Base-by-base conservation (phyloP, 2,329 filamentous ascomycete species). In the Curvularia sp. region DNA sequence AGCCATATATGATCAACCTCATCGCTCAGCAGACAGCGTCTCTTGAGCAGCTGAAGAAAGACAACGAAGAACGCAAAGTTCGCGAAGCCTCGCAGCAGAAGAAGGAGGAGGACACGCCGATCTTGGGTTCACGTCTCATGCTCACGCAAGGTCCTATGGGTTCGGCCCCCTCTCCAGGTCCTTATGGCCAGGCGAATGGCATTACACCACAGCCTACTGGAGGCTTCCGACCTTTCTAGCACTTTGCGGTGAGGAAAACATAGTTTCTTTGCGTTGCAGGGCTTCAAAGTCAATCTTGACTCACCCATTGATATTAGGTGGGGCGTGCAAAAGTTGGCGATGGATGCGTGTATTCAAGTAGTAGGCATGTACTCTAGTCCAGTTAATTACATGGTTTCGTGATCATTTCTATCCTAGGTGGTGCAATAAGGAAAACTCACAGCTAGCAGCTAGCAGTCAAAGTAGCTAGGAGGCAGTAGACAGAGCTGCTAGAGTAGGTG, bases 1-100 rank as follows among this genome's bases (percentile, higher is more conserved):
- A 79, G 77, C 95, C 95, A 18, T 99, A 96, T 84, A 96, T 99
- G 92, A 98, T 99, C 86, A 99, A 98, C 82, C 90, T 96, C 82
- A 84, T 99, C 64, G 87, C 89, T 68, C 93, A 97, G 79, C 93
- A 98, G 80, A 93, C 92, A 38, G 88, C 90, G 67, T 89, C 96
- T 55, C 89, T 99, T 67, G 87, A 93, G 58, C 78, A 84, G 59
- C 86, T 99, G 61, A 96, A 96, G 84, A 91, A 92, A 62, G 96
- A 99, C 80, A 99, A 98, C 74, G 96, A 99, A 79, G 91, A 93
- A 75, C 90, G 93, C 73, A 97, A 97, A 78, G 79, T 82, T 18
- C 82, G 81, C 61, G 86, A 89, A 80, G 84, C 83, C 34, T 88
- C 87, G 64, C 91, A 95, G 66, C 87, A 94, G 82, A 94, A 92